Percentiles rank a stretch among this genome's conserved stretches.
Conservation (phyloP, 139 green algal genomes). For the Diplosphaera chodatii region DNA sequence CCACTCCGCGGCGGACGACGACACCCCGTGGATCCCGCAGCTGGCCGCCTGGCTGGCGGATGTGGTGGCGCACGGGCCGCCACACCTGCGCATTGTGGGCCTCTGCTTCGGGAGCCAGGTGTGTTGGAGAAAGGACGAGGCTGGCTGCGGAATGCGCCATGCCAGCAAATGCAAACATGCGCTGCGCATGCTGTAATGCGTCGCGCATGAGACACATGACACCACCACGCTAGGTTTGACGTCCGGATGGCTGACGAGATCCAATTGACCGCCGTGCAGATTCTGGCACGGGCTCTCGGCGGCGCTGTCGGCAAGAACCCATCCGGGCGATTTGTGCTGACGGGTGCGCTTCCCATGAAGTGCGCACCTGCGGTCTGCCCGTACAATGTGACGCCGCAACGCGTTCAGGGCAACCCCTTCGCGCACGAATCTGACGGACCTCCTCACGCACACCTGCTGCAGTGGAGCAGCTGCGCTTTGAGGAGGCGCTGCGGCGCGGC, state of each 20-base stretch:
- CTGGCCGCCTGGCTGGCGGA: neutral
- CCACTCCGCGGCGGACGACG: neutral
- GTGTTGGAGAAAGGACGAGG: too few relatives aligned
- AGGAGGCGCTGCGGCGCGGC: neutral
- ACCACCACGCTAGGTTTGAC: too few relatives aligned
- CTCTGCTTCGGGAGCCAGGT: slow-evolving; percentile 3
- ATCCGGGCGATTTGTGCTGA: slow-evolving; percentile 34
- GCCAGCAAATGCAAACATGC: too few relatives aligned
- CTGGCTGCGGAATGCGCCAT: neutral
- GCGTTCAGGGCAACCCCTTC: too few relatives aligned
- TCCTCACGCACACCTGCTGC: slow-evolving; percentile 1
- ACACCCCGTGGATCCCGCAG: neutral
- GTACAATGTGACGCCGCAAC: slow-evolving; percentile 4
- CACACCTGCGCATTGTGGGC: neutral
- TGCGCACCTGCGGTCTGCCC: neutral
- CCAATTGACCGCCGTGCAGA: too few relatives aligned
- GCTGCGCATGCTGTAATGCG: too few relatives aligned
- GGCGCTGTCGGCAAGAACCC: slow-evolving; percentile 41
- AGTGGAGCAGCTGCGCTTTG: slow-evolving; percentile 9
- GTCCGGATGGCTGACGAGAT: too few relatives aligned
- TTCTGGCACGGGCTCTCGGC: slow-evolving; percentile 31
- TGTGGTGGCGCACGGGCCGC: neutral
- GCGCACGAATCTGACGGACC: too few relatives aligned
- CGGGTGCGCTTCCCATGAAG: slow-evolving; percentile 6
- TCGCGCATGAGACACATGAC: too few relatives aligned